Evolutionary conservation across 164 flowering plant genomes (phyloP), one percentile per base, ranked within the genome.

Genomic region (Berberis thunbergii): DNA sequence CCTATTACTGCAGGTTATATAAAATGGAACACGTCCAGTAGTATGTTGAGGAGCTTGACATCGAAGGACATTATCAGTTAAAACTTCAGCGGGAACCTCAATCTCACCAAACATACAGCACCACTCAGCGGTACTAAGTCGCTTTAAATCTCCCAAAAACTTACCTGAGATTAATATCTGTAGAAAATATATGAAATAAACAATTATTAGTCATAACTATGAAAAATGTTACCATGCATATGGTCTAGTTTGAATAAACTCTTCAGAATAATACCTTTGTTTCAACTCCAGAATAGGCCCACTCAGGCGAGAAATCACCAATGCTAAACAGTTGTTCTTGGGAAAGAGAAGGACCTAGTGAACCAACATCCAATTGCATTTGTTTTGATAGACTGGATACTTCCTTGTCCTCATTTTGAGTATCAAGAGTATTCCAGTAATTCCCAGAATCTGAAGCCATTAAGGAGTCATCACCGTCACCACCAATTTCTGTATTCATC

Each of bases 51-150:
- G 96, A 50, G 82, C 82, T 64, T 71, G 81, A 73, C 93, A 86
- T 50, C 93, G 78, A 13, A 89, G 72, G 41, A 79, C 76, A 64
- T 71, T 73, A 57, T 73, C 71, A 54, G 67, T 54, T 72, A 86
- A 38, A 60, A 78, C 73, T 64, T 83, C 89, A 59, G 85, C 96
- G 52, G 83, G 64, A 60, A 85, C 87, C 76, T 85, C 93, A 62
- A 81, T 71, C 73, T 89, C 91, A 44, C 91, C 93, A 81, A 89
- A 89, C 96, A 89, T 86, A 69, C 93, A 89, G 59, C 84, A 74
- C 96, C 96, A 89, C 13, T 78, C 81, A 1, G 54, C 54, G 41
- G 57, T 59, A 49, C 45, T 43, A 63, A 66, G 65, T 45, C 64
- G 61, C 61, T 75, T 73, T 54, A 55, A 61, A 62, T 73, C 74